Conservation (phyloP, 495 filamentous ascomycete species). For the Articulospora tetracladia region DNA sequence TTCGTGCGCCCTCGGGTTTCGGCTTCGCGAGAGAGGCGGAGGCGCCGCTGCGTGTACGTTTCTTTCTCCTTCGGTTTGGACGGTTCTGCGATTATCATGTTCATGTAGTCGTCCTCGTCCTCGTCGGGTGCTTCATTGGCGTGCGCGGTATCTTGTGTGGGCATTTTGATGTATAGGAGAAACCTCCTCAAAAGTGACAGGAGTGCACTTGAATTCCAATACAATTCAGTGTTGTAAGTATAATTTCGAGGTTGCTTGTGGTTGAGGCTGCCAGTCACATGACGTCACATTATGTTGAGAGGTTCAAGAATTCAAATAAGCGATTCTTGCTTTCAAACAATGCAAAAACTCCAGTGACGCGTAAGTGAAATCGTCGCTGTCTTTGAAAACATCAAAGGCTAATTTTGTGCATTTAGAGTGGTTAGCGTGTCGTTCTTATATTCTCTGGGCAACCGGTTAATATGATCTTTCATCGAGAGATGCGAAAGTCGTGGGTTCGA, state of each 20-base stretch:
- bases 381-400: constrained; percentile 23
- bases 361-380: constrained; percentile 28
- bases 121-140: constrained; percentile 6
- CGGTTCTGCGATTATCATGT: constrained; percentile 51
- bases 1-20: constrained; percentile 58
- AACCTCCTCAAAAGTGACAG: background rate
- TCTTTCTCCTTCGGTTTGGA: constrained; percentile 33
- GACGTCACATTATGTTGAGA: background rate
- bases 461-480: constrained; percentile 27
- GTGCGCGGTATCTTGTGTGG: constrained; percentile 11
- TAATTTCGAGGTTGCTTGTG: background rate
- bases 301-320: constrained; percentile 20
- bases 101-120: constrained; percentile 59
- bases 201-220: background rate
- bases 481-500: constrained; percentile 24
- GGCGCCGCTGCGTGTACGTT: constrained; percentile 53
- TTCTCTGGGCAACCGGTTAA: constrained; percentile 26
- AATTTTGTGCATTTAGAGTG: constrained; percentile 23
- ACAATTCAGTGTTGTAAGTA: background rate
- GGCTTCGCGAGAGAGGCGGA: constrained; percentile 51
- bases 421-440: constrained; percentile 34
- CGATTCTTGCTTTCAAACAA: constrained; percentile 20
- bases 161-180: constrained; percentile 11
- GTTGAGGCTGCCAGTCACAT: background rate
- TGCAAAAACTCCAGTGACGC: constrained; percentile 29